Evolutionary conservation across 2,329 filamentous ascomycete genomes (phyloP), one percentile per base, ranked within the genome.

Genomic region (Xylariaceae sp.): DNA sequence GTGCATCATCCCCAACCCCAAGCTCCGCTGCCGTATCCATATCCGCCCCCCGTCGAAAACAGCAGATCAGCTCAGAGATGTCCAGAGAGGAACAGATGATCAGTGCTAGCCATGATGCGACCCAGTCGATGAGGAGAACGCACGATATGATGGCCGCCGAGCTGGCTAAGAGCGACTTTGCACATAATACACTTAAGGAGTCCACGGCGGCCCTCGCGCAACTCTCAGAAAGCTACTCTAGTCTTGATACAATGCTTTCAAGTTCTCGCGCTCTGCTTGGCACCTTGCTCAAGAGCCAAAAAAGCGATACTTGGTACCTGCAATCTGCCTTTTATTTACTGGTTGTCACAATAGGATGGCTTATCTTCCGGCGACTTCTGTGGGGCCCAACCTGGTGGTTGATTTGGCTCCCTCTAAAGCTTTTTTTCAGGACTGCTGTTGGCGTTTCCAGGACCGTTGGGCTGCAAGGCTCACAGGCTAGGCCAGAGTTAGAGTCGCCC

Each of bases 301-400:
- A 99, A 79, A 94, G 88, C 61, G 94, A 99, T 70, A 97, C 92
- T 2, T 99, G 94, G 94, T 99, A 99, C 70, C 82, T 99, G 27
- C 89, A 94, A 73, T 95, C 90, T 30, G 85, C 92, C 2, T 86
- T 97, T 61, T 95, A 92, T 69, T 80, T 97, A 63, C 81, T 97
- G 13, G 67, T 88, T 18, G 82, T 76, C 5, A 97, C 92, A 1
- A 85, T 92, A 35, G 79, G 77, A 24, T 99, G 94, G 94, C 80
- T 99, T 6, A 69, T 96, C 6, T 97, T 95, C 67, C 80, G 94
- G 23, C 79, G 94, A 37, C 78, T 93, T 33, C 68, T 99, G 6
- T 99, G 95, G 75, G 93, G 94, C 0, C 94, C 94, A 1, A 73
- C 91, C 52, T 95, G 90, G 87, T 94, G 91, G 89, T 77, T 97